phyloP scores from a whole-genome alignment of 148 eudicot genomes.

The Rhododendron kiyosumense region DNA sequence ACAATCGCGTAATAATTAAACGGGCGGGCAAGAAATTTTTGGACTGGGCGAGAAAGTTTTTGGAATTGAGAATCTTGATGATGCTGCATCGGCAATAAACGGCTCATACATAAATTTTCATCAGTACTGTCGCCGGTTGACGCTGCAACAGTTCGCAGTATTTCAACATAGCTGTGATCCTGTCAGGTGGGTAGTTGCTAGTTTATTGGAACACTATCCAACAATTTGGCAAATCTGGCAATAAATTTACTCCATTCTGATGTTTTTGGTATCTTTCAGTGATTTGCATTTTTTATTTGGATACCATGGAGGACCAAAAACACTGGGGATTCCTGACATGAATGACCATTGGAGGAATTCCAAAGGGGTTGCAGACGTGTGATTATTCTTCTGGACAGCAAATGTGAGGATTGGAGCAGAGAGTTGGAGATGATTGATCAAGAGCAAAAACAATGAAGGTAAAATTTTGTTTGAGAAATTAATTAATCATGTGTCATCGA shows the following conservation, averaged over 20 bases:
- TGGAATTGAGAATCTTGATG: conserved; percentile 46
- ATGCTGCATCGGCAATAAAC: conserved; percentile 48
- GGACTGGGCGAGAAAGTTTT: not conserved
- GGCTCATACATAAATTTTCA: not conserved
- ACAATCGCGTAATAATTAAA: too few species aligned
- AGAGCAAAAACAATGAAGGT: not conserved
- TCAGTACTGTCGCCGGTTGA: not conserved
- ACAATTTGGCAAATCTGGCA: not conserved
- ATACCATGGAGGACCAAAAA: not conserved
- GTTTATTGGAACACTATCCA: not conserved
- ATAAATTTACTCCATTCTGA: not conserved
- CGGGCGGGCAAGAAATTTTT: not conserved
- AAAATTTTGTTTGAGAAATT: not conserved
- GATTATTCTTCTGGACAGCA: conserved; percentile 3
- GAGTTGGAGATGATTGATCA: not conserved
- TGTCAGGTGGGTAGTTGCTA: conserved; percentile 12
- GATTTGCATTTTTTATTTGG: not conserved
- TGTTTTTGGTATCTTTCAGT: not conserved
- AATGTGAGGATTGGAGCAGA: not conserved
- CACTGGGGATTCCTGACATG: not conserved
- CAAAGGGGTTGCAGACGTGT: not conserved
- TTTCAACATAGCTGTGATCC: not conserved
- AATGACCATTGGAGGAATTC: not conserved
- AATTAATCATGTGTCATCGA: not conserved
- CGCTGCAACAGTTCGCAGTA: not conserved